Conservation (phyloP, 2,329 filamentous ascomycete genomes). For the Botrytis byssoidea region DNA sequence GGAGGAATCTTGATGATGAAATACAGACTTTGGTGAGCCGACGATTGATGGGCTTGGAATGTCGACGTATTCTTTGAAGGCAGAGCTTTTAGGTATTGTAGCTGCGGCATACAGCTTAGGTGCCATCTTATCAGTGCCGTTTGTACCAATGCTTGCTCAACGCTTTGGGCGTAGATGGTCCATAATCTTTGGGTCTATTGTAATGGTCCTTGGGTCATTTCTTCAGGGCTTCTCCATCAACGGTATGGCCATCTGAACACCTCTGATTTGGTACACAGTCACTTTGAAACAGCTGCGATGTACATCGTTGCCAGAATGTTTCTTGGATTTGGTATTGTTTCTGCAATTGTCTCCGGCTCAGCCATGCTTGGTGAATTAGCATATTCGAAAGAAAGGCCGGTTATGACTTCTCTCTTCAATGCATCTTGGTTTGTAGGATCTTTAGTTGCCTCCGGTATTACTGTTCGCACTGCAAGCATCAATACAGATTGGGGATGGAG, state of each 20-base stretch:
- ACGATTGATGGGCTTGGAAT: conserved; percentile 14
- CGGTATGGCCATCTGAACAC: conserved; percentile 34
- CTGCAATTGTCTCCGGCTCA: conserved; percentile 52
- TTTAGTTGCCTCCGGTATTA: conserved; percentile 40
- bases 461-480: conserved; percentile 47
- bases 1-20: neutral
- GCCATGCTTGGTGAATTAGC: conserved; percentile 53
- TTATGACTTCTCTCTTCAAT: conserved; percentile 55
- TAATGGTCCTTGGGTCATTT: conserved; percentile 55
- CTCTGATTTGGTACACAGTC: conserved; percentile 32
- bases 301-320: conserved; percentile 53
- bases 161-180: conserved; percentile 51
- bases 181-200: conserved; percentile 53
- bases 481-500: conserved; percentile 43
- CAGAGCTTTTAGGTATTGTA: conserved; percentile 25
- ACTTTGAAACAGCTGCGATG: conserved; percentile 44
- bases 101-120: conserved; percentile 54
- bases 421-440: conserved; percentile 46
- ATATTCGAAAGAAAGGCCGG: conserved; percentile 53
- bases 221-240: conserved; percentile 49
- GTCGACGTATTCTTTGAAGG: neutral
- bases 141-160: conserved; percentile 53
- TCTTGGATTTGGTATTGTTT: conserved; percentile 53
- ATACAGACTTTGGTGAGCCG: conserved; percentile 7
- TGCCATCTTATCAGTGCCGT: conserved; percentile 52